Evolutionary conservation across 805 yeast genomes (phyloP), one percentile per base, ranked within the genome.

Genomic region (Ogataea nakhonphanomensis): DNA sequence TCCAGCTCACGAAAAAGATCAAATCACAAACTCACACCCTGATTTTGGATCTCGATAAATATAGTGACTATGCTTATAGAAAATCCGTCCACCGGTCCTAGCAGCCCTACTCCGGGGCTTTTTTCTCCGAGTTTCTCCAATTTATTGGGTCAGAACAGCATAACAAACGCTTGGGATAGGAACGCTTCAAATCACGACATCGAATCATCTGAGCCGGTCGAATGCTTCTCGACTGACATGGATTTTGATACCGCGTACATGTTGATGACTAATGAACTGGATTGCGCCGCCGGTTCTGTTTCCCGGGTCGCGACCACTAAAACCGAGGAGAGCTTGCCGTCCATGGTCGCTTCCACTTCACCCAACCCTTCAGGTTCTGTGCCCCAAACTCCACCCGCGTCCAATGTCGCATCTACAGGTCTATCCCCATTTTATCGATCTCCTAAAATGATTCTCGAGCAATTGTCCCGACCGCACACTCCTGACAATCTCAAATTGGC

Each of bases 231-330:
- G 1, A 23, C 59, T 5, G 61, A 59, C 35, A 43, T 61, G 27
- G 68, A 64, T 35, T 64, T 64, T 42, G 67, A 64, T 30, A 63
- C 67, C 1, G 67, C 67, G 3, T 61, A 60, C 35, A 48, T 55
- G 57, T 49, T 63, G 26, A 62, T 64, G 58, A 54, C 50, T 7
- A 45, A 46, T 24, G 54, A 50, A 22, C 54, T 29, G 51, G 53
- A 24, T n/a, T 42, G 43, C 14, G 28, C 39, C 7, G 22, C 32
- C 14, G 24, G 40, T 27, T 28, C 41, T 20, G 26, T 37, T 17
- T 13, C 39, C 9, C 31, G 37, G 11, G 13, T 17, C 12, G 44
- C 25, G 11, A 13, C 41, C 37, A 39, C 28, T 21, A 25, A 21
- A 29, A 14, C 17, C 14, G 25, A 17, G 3, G 15, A 10, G 3